Evolutionary conservation across 331 rosid genomes (phyloP).

Genomic region (Cydonia oblonga): DNA sequence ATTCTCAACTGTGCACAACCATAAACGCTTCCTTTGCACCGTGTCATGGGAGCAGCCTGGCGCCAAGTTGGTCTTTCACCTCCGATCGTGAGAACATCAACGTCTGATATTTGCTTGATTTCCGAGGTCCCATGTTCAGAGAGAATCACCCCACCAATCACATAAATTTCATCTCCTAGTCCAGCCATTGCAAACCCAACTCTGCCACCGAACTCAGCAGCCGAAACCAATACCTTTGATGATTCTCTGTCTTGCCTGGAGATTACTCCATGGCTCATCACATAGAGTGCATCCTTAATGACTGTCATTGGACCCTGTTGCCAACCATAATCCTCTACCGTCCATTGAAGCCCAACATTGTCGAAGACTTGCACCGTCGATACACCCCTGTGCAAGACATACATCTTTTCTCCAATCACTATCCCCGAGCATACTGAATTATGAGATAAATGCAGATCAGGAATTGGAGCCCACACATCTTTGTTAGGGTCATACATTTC

Average conservation of each 20-base stretch:
- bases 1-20: constrained; percentile 85
- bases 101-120: constrained; percentile 62
- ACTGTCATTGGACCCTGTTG: constrained; percentile 91
- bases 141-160: constrained; percentile 82
- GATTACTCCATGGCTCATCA: constrained; percentile 67
- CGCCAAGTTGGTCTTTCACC: constrained; percentile 85
- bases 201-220: constrained; percentile 70
- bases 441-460: constrained; percentile 81
- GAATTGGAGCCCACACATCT: constrained; percentile 75
- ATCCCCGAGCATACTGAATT: constrained; percentile 89
- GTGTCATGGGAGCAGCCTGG: constrained; percentile 68
- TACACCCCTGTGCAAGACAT: constrained; percentile 86
- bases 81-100: constrained; percentile 63
- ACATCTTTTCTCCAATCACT: constrained; percentile 70
- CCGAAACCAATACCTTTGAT: constrained; percentile 44
- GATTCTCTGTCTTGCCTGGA: constrained; percentile 50
- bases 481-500: constrained; percentile 89
- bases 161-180: constrained; percentile 55
- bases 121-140: constrained; percentile 76
- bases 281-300: constrained; percentile 58
- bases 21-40: constrained; percentile 77
- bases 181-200: constrained; percentile 85
- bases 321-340: constrained; percentile 67
- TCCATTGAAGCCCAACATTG: constrained; percentile 55
- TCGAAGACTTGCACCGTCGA: constrained; percentile 82